Base-by-base conservation (phyloP, 495 filamentous ascomycete genomes). In the Aspergillus baeticus region DNA sequence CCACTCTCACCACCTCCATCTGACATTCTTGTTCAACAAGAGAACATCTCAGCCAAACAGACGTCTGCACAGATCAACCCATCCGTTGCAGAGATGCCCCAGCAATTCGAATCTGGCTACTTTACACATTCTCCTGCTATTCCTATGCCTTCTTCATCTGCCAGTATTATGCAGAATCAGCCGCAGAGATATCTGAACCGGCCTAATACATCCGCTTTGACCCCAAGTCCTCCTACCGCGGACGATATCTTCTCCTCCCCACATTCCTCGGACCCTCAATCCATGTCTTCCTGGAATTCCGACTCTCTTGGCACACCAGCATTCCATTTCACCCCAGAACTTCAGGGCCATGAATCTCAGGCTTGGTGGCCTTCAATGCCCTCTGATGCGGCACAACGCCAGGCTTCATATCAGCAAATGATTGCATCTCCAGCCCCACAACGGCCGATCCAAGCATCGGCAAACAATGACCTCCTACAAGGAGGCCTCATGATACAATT, bases 401-500 rank as follows among this genome's bases (percentile, higher is more conserved):
- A 69, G 29, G 59, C 69, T 49, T 63, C 70, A 15, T 79, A 76
- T 50, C 72, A 72, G 22, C 55, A 68, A 17, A 61, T 69, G 54
- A 63, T 71, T 33, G 48, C 66, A 51, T 72, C 73, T 6, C 69
- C 74, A 2, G 50, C 65, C n/a, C 65, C 69, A 31, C 65, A 73
- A 36, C 63, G 63, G 45, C 55, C 66, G 11, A 66, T 75, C 48
- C 67, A 69, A 57, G 63, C 42, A 44, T 54, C 68, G 37, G 56
- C 60, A n/a, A 61, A 55, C 38, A 69, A 69, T 61, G 69, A 73
- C 45, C 63, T 76, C 54, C 69, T 76, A 56, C 70, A 74, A 64
- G 72, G 69, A 17, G 74, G 76, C 7, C 69, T 78, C 29, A 77
- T 80, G 76, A 77, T 78, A 37, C 75, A 79, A 57, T 61, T 76